Evolutionary conservation across 2,329 filamentous ascomycete genomes (phyloP), one percentile per base, ranked within the genome.

Genomic region (Cercospora sojina): DNA sequence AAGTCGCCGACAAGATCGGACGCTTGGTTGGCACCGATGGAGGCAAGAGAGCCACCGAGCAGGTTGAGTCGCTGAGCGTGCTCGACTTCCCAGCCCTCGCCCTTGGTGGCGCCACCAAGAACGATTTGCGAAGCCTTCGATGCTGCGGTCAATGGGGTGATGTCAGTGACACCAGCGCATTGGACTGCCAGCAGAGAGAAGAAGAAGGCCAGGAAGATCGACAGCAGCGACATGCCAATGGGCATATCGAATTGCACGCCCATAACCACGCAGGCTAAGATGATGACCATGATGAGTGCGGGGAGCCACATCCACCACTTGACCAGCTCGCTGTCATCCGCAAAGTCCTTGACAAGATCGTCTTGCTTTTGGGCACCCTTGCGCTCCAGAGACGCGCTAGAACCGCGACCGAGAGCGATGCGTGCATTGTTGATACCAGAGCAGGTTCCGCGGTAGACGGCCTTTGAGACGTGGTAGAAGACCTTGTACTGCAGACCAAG

Each of bases 51-150:
- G 49, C 88, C 88, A 49, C 88, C 88, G 32, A 89, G 83, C 31
- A 90, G 78, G 80, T 91, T 91, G 78, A 90, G 83, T 59, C 83
- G 81, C 78, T 90, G 88, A 0, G 88, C 86, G 16, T 84, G 77
- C 6, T 78, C 71, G 64, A 85, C 70, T 1, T 77, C 72, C 77
- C 83, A 85, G 69, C 83, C 79, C 65, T 84, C 80, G 69, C 84
- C 82, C 43, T 83, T 83, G 38, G 88, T 90, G 31, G 87, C 87
- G 59, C 85, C 88, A 70, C 88, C 88, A 56, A 89, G 87, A 63
- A 91, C 83, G 64, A 90, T 85, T 79, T 90, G 88, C 1, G 87
- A 88, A 4, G 88, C 88, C 78, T 90, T 91, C 70, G 87, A 84
- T 0, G 87, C 87, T 3, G 88, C 87, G 3, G 88, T 90, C 2